Base-by-base conservation (phyloP, 2,329 filamentous ascomycete species). In the Neonectria sp. region DNA sequence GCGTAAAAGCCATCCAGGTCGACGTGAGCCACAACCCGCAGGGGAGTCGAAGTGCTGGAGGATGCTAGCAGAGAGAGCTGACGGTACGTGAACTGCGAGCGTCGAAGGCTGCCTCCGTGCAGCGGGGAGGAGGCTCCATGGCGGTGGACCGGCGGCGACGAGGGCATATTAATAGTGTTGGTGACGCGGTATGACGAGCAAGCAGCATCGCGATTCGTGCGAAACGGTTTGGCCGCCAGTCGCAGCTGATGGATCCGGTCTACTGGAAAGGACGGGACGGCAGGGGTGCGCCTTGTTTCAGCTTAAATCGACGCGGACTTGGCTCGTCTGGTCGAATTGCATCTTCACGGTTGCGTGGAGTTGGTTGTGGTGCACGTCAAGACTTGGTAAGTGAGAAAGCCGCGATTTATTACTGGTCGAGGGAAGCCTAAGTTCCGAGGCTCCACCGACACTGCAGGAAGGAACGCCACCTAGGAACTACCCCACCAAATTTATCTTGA, bases 1-100 rank as follows among this genome's bases (percentile, higher is more conserved):
- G 93, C 93, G 80, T 99, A 99, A 82, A 99, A 99, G 45, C 95
- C 95, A 88, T 99, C 96, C 67, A 99, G 90, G 77, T 99, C 96
- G 70, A 98, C 90, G 79, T 98, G 95, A 7, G 94, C 94, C 73
- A 98, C 90, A 31, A 97, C 93, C 52, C 96, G 91, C 40, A 99
- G 86, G 1, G 95, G 95, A 57, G 90, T 94, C 9, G 90, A 89
- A 0, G 91, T 86, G 37, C 89, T 90, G 72, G 88, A 94, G 11
- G 90, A 87, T 7, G 91, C 89, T 64, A 98, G 88, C 71, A 95
- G 91, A 37, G 89, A 86, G 17, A 98, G 87, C 60, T 98, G 91
- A 68, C 93, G 93, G 79, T 93, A 94, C 3, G 94, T 98, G 82
- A 96, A 98, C 65, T 87, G 88, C 17, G 95, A 98, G 52, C 83